These are phyloP conservation scores for Limnanthes douglasii DNA, from an alignment of 345 rosid genomes.

Conservation along the genomic window DNA sequence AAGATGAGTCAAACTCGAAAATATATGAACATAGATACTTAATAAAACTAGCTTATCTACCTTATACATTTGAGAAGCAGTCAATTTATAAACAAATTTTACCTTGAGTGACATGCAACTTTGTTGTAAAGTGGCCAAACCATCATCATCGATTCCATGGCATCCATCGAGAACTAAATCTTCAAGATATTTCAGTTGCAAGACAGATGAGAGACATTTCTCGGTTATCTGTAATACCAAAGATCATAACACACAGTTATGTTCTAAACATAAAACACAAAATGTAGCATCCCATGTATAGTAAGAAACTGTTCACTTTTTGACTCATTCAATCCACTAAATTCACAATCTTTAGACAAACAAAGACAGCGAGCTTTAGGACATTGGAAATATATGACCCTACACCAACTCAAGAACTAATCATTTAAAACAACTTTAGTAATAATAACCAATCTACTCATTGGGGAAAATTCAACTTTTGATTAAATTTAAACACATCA, in stretches of 20 bases:
- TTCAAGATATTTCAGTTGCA: conserved; percentile 29
- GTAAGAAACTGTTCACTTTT: no score
- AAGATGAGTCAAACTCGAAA: background rate
- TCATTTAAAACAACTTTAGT: no score
- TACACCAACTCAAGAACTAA: no score
- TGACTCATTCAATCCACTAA: no score
- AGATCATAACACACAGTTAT: background rate
- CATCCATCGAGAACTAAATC: conserved; percentile 34
- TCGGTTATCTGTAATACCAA: conserved; percentile 22
- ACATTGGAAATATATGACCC: no score
- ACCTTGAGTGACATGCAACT: conserved; percentile 30
- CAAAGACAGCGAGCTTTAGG: no score
- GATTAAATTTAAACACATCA: background rate
- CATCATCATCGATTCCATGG: conserved; percentile 30
- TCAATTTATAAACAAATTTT: background rate
- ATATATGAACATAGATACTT: background rate
- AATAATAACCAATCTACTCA: no score
- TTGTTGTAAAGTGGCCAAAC: conserved; percentile 18
- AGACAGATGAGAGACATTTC: conserved; percentile 23
- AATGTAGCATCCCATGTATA: no score
- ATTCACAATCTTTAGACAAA: no score
- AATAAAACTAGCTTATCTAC: no score
- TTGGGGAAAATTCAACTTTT: background rate
- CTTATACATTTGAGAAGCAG: no score
- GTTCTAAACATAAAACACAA: no score